Evolutionary conservation across 371 early-diverging fungal species (phyloP), one percentile per base, ranked within the genome.

Genomic region (Sporodiniella umbellata): DNA sequence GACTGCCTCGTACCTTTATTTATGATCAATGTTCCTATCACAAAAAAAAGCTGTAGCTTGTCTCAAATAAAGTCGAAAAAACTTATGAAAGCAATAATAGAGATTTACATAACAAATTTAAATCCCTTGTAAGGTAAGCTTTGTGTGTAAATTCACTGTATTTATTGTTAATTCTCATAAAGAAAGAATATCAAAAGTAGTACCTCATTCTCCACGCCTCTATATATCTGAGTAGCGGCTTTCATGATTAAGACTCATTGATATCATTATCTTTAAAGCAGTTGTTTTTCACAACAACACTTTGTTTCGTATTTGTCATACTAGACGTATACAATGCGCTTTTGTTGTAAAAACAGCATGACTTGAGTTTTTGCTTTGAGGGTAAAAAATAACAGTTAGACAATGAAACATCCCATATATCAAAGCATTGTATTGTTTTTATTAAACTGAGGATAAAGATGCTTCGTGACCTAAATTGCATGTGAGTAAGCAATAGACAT

Each of bases 161-260:
- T 46, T 44, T 15, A 26, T 56, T 19, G 39, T 37, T 12, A 23
- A 56, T 95, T 72, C 66, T 95, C 53, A 87, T 88, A 56, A 62
- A 69, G n/a, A n/a, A n/a, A n/a, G 30, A 28, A 28, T 10, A 28
- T 28, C 30, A 10, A 28, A 28, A 45, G 45, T 45, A 30, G 33
- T 31, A 45, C 33, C 33, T 26, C 28, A 30, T 30, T 28, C 44
- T 33, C 33, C 45, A 45, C 31, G 19, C 45, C 33, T 5, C 33
- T 45, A 45, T 33, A 45, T 45, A 30, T 45, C 45, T 45, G 23
- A 45, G 26, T 24, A 43, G 33, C 33, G 33, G 45, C 33, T 30
- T 45, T 45, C 45, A 45, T 30, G 33, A 45, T 45, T 28, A 33
- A 45, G 45, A 45, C 45, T 33, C 45, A 45, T 45, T 45, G 33